Evolutionary conservation across 306 rosid genomes (phyloP), one percentile per base, ranked within the genome.

Genomic region (Fagus sylvatica): DNA sequence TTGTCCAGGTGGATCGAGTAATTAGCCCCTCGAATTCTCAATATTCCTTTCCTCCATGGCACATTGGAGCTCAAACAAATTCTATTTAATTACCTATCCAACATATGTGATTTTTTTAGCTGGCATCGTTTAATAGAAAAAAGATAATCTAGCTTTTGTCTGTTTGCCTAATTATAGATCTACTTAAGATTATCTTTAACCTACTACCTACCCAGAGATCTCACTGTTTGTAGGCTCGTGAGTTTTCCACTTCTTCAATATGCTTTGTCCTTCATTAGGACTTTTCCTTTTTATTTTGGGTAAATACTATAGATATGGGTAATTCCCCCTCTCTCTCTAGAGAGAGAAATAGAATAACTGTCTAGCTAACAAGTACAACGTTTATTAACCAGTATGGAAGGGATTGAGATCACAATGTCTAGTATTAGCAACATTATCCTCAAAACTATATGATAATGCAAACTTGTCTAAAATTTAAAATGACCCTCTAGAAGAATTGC

Each of bases 141-240:
- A 81, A 46, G 78, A 55, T 75, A 71, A 73, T 48, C 73, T 76
- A 69, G 74, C 57, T 49, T 78, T 84, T 76, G 85, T 77, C 90
- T 78, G 72, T 74, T 70, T 79, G 81, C 81, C 73, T 74, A 77
- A 82, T 76, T 74, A 74, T 78, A 77, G 80, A 78, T 54, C 82
- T 69, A 22, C 43, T 8, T 77, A 77, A 22, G 77, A 80, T 54
- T 54, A 69, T 57, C 64, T 64, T 62, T 53, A 70, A 53, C 53
- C 62, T 41, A 67, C 70, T 72, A 79, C 80, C 86, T 82, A 75
- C 40, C 79, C 76, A 60, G 56, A 60, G 56, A 73, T 72, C 71
- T 74, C 74, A 80, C 83, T 79, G 69, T 56, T 57, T 15, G 54
- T 72, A 65, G 61, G 30, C 83, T 69, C 79, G 65, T 56, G 79